Percentiles rank a stretch among this genome's conserved stretches.
phyloP scores from a whole-genome alignment of 1,139 yeast genomes.

The Yamadazyma atmosphaerica region DNA sequence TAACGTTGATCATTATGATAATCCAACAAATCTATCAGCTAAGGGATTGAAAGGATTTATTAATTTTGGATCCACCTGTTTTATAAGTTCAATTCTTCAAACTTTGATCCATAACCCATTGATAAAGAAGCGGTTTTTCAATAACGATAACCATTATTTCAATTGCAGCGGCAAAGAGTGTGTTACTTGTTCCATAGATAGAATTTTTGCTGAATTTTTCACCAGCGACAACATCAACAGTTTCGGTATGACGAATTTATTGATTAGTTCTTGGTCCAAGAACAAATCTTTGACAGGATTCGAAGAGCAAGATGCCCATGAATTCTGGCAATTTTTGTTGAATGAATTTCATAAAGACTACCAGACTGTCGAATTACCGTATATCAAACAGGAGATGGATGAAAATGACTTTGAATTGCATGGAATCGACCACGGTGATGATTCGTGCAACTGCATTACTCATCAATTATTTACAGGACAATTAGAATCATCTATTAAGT shows the following conservation, averaged over 20 bases:
- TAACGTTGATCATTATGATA: constrained; percentile 19
- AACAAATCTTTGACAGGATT: constrained; percentile 88
- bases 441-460: constrained; percentile 75
- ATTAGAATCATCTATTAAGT: constrained; percentile 85
- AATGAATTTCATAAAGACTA: constrained; percentile 73
- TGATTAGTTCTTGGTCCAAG: constrained; percentile 82
- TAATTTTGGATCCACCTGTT: constrained; percentile 95
- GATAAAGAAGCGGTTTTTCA: constrained; percentile 71
- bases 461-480: constrained; percentile 94
- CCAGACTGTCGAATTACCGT: constrained; percentile 21
- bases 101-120: constrained; percentile 86
- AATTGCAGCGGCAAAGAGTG: constrained; percentile 54
- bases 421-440: constrained; percentile 12
- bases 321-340: constrained; percentile 87
- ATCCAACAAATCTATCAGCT: constrained; percentile 63
- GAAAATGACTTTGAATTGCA: neutral
- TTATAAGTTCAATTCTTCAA: constrained; percentile 88
- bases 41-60: constrained; percentile 85
- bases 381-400: constrained; percentile 1
- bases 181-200: constrained; percentile 81
- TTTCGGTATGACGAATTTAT: constrained; percentile 69
- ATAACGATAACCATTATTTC: constrained; percentile 56
- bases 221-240: constrained; percentile 58
- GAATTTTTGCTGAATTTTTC: constrained; percentile 67
- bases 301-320: constrained; percentile 97